phyloP scores from a whole-genome alignment of 2,329 filamentous ascomycete genomes.

The Trichoderma cornu-damae region DNA sequence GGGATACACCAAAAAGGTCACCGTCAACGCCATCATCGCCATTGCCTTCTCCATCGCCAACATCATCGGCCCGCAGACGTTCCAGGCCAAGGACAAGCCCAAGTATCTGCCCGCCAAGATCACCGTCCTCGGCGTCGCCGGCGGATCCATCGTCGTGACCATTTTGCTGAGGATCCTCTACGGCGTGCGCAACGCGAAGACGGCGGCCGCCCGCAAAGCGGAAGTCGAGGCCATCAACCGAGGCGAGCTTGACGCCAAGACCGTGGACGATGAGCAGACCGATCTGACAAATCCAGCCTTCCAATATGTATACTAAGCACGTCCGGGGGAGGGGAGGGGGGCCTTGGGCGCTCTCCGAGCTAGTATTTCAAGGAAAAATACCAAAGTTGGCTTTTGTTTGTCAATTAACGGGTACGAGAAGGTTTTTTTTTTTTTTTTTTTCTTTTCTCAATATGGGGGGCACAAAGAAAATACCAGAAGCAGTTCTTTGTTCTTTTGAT shows the following conservation, averaged over 20 bases:
- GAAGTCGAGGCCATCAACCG: conserved; percentile 31
- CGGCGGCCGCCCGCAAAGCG: conserved; percentile 31
- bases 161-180: conserved; percentile 32
- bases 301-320: conserved; percentile 23
- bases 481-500: neutral
- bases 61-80: conserved; percentile 31
- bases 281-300: conserved; percentile 31
- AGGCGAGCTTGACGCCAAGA: conserved; percentile 25
- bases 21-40: conserved; percentile 41
- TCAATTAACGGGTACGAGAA: neutral
- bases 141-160: conserved; percentile 32
- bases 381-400: neutral
- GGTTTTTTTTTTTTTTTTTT: too few species aligned
- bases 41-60: conserved; percentile 43
- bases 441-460: neutral
- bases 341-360: neutral
- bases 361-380: neutral
- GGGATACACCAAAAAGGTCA: conserved; percentile 44
- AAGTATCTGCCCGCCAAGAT: conserved; percentile 48
- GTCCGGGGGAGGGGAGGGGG: neutral
- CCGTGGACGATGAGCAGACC: conserved; percentile 29
- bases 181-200: conserved; percentile 36
- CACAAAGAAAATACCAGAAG: neutral
- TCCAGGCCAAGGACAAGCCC: conserved; percentile 40
- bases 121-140: conserved; percentile 42